These are phyloP conservation scores for Vachellia collinsii DNA, from an alignment of 306 rosid genomes.

Conservation along the genomic window DNA sequence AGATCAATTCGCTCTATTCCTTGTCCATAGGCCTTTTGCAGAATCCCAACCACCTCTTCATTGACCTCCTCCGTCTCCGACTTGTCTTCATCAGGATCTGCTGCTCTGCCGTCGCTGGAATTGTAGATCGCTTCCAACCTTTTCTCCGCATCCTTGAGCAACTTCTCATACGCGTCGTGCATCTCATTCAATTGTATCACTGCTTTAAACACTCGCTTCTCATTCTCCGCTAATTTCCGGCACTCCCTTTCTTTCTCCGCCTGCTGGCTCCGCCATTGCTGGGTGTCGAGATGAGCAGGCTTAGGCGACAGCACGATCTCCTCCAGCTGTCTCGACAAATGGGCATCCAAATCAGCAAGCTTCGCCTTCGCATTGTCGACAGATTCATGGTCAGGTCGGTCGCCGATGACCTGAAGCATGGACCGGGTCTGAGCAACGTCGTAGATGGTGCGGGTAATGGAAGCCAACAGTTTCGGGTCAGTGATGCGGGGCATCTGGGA, in stretches of 20 bases:
- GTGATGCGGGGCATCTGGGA: slow-evolving; percentile 60
- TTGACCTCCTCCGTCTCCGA: slow-evolving; percentile 44
- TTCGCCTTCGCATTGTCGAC: slow-evolving; percentile 66
- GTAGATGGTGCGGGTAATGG: slow-evolving; percentile 68
- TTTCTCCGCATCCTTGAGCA: slow-evolving; percentile 78
- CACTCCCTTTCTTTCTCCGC: slow-evolving; percentile 64
- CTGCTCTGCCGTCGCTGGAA: slow-evolving; percentile 39
- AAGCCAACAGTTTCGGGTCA: slow-evolving; percentile 64
- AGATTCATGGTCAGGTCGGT: slow-evolving; percentile 79
- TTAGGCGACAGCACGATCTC: slow-evolving; percentile 60
- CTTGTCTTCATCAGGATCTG: not conserved
- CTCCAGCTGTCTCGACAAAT: slow-evolving; percentile 59
- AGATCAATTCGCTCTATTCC: slow-evolving; percentile 65
- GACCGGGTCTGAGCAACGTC: slow-evolving; percentile 79
- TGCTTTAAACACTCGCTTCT: slow-evolving; percentile 55
- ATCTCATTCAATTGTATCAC: slow-evolving; percentile 77
- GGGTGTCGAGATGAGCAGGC: slow-evolving; percentile 68
- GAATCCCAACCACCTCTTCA: slow-evolving; percentile 81
- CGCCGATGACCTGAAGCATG: slow-evolving; percentile 72
- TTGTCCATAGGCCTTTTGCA: slow-evolving; percentile 69
- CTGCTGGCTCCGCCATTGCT: slow-evolving; percentile 64
- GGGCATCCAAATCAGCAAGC: slow-evolving; percentile 57
- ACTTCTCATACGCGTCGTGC: slow-evolving; percentile 82
- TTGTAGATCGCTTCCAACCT: slow-evolving; percentile 69
- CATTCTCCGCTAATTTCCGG: slow-evolving; percentile 64